Percentiles rank a stretch among this genome's conserved stretches.
Evolutionary conservation across 345 rosid genomes (phyloP).

Genomic region (Chamaenerion angustifolium): DNA sequence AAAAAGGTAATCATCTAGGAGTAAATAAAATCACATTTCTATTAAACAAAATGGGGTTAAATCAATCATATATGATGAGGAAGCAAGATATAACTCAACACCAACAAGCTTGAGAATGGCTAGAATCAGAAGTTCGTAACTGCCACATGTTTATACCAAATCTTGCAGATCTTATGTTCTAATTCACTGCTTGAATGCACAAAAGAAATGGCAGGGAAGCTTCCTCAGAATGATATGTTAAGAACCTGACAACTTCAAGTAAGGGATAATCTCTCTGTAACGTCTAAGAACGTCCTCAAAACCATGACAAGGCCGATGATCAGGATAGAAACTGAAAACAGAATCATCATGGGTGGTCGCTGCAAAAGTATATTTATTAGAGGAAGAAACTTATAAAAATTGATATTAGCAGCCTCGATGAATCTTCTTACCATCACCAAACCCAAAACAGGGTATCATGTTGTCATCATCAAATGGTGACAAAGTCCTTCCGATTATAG

Average conservation of each 20-base stretch:
- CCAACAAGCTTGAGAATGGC: too few species aligned
- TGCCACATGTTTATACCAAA: too few species aligned
- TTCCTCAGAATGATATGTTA: neutral
- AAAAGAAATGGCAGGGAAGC: constrained; percentile 3
- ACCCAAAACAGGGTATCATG: constrained; percentile 93
- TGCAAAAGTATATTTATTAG: constrained; percentile 21
- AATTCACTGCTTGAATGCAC: neutral
- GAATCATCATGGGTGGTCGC: constrained; percentile 64
- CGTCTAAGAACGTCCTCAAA: constrained; percentile 66
- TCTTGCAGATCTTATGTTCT: too few species aligned
- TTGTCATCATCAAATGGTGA: constrained; percentile 91
- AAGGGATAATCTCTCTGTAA: constrained; percentile 67
- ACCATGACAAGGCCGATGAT: constrained; percentile 47
- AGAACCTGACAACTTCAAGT: constrained; percentile 62
- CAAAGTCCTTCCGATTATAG: constrained; percentile 75
- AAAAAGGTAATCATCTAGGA: too few species aligned
- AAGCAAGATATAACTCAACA: too few species aligned
- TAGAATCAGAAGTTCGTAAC: too few species aligned
- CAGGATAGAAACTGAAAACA: constrained; percentile 72
- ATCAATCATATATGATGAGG: too few species aligned
- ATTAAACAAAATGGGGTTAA: too few species aligned
- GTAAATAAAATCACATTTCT: too few species aligned
- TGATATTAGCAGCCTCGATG: constrained; percentile 18
- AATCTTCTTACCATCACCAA: constrained; percentile 71
- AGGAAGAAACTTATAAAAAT: neutral